Conservation (phyloP, 352 stramenopile genomes). For the Thalassiosira ordinaria region DNA sequence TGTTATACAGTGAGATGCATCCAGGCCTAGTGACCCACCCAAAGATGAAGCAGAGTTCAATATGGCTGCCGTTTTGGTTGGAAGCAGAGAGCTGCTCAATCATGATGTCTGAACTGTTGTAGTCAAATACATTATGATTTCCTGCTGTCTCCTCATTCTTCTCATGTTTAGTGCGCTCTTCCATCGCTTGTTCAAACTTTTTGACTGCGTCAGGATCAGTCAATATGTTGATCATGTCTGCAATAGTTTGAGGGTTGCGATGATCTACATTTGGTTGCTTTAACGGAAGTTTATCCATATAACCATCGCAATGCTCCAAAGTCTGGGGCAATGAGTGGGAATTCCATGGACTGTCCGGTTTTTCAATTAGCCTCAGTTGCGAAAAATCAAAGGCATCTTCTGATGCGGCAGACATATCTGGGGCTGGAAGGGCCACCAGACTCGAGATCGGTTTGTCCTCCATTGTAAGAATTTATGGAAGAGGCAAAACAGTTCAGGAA, state of each 20-base stretch:
- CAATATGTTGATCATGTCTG: conserved; percentile 42
- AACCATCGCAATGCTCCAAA: conserved; percentile 44
- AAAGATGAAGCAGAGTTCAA: neutral
- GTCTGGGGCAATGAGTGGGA: conserved; percentile 21
- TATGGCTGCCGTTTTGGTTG: neutral
- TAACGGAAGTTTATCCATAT: conserved; percentile 17
- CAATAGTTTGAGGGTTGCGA: conserved; percentile 35
- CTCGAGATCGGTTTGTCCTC: too few species aligned
- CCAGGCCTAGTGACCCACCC: neutral
- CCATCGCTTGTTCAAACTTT: neutral
- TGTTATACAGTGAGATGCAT: neutral
- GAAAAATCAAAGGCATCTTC: too few species aligned
- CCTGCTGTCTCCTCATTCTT: neutral
- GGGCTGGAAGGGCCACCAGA: too few species aligned
- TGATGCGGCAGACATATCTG: too few species aligned
- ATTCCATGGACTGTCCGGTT: conserved; percentile 25
- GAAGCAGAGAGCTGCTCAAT: neutral
- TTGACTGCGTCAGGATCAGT: conserved; percentile 4
- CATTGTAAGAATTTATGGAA: too few species aligned
- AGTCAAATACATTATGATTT: conserved; percentile 13
- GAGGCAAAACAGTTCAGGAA: too few species aligned
- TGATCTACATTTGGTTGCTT: conserved; percentile 31
- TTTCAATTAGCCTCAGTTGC: too few species aligned
- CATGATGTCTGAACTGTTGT: neutral
- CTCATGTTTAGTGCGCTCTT: neutral